These are phyloP conservation scores for Pyrus bretschneideri DNA, from an alignment of 306 rosid species.

Conservation along the genomic window DNA sequence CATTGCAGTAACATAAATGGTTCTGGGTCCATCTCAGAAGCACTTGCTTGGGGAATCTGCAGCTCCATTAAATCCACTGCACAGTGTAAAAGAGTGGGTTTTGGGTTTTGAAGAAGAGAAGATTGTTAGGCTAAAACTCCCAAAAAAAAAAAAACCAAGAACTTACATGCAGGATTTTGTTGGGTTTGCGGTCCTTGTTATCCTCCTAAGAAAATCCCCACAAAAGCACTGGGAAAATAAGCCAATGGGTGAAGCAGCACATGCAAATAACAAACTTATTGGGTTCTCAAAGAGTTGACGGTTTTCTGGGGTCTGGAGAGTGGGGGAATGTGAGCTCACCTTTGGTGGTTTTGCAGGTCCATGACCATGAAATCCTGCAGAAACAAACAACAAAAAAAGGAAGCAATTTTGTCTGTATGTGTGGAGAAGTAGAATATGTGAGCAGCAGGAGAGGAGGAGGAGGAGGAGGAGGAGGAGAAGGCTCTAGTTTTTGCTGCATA, in stretches of 20 bases:
- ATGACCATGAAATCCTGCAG: constrained; percentile 23
- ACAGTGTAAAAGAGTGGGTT: background rate
- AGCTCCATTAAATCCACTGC: constrained; percentile 20
- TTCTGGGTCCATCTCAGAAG: constrained; percentile 20
- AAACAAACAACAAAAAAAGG: constrained; percentile 31
- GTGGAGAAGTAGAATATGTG: constrained; percentile 14
- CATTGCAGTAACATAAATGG: constrained; percentile 24
- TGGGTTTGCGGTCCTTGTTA: background rate
- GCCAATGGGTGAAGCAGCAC: background rate
- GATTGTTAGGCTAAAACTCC: background rate
- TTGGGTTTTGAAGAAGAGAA: background rate
- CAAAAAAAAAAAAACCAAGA: background rate
- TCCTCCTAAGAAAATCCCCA: background rate
- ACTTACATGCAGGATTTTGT: constrained; percentile 7
- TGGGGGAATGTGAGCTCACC: constrained; percentile 37
- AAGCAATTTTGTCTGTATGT: constrained; percentile 36
- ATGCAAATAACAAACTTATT: constrained; percentile 8
- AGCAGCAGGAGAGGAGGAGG: background rate
- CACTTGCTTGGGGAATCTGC: constrained; percentile 26
- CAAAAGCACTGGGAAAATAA: background rate
- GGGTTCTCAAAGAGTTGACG: constrained; percentile 11
- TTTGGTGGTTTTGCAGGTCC: constrained; percentile 35
- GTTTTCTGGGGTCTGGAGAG: constrained; percentile 17
- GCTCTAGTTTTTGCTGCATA: constrained; percentile 24
- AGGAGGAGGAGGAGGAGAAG: background rate